A percentile compares a stretch with the other conserved stretches of the same genome.
phyloP scores from a whole-genome alignment of 2,329 filamentous ascomycete genomes.

The Fusarium sp. region DNA sequence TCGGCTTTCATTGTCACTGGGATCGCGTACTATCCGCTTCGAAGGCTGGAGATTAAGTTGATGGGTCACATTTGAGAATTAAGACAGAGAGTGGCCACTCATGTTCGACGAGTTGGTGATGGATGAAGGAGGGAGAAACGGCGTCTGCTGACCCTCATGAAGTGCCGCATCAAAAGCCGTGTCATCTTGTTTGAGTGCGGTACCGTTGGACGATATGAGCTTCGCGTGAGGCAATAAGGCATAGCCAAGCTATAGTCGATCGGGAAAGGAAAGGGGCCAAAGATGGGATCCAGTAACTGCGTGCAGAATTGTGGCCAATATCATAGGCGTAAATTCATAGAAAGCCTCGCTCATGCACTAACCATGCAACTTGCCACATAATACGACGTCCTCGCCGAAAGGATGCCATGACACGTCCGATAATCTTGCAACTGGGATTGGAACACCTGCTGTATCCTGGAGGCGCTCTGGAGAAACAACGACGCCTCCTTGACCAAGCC shows the following conservation, averaged over 20 bases:
- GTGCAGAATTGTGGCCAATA: not conserved
- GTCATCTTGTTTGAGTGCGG: not conserved
- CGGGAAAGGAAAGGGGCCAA: not conserved
- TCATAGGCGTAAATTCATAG: conserved; percentile 28
- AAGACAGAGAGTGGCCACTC: not conserved
- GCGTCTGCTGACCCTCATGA: not conserved
- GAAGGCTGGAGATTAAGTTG: conserved; percentile 51
- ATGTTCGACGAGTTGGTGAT: not conserved
- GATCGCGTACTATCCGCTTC: conserved; percentile 58
- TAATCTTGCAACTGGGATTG: conserved; percentile 74
- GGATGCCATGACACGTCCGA: conserved; percentile 79
- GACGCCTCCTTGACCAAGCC: conserved; percentile 87
- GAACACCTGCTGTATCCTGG: conserved; percentile 62
- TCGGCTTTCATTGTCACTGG: conserved; percentile 58
- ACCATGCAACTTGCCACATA: conserved; percentile 74
- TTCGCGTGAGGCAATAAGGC: not conserved
- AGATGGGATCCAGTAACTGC: not conserved
- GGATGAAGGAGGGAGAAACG: not conserved
- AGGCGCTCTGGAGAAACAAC: conserved; percentile 78
- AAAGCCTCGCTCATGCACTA: conserved; percentile 36
- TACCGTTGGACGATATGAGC: not conserved
- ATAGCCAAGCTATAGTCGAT: not conserved
- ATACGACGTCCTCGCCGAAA: conserved; percentile 84
- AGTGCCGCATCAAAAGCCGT: not conserved
- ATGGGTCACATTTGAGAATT: conserved; percentile 42